Base-by-base conservation (phyloP, 805 yeast genomes). In the Candida boleticola region DNA sequence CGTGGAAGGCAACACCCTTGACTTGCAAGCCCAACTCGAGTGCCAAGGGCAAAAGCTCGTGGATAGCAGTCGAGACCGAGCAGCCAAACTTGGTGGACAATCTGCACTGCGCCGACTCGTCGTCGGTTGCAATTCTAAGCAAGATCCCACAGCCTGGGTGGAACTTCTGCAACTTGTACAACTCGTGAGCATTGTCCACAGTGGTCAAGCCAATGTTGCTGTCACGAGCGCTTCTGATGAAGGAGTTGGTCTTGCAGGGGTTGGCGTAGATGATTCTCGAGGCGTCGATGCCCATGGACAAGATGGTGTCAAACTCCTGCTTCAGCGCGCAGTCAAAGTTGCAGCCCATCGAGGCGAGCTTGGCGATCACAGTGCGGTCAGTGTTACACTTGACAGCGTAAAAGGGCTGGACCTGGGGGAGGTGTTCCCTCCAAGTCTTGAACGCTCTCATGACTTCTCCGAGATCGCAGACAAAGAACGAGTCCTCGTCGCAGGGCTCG, bases 341-440 rank as follows among this genome's bases (percentile, higher is more conserved):
- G 40, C 81, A 75, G 21, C 93, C 95, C 48, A 82, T 63, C 3
- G 64, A 47, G 2, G 79, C 80, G 51, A 92, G 72, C 22, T 74
- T 61, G 37, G 66, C 57, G 48, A 92, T 60, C 10, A 92, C 80
- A 42, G 66, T 66, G 5, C 66, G 52, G 58, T 89, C 82, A 29
- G 89, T 85, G 70, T 92, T 92, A 68, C 98, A 92, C 66, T 92
- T 92, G 52, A 92, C 93, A 16, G 99, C 99, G 64, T 90, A 92
- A 57, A 76, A 83, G n/a, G 97, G 96, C 43, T 77, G 76, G 29
- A 92, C 83, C 34, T 82, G 69, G 17, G 97, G 96, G 54, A 92
- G 71, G 30, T 69, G 60, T 18, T 51, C 39, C 22, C 60, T 57
- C 97, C 98, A 92, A 31, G 78, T 67, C n/a, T 62, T 48, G 46